Evolutionary conservation across 352 stramenopile species (phyloP), one percentile per base, ranked within the genome.

Genomic region (Peronospora farinosa): DNA sequence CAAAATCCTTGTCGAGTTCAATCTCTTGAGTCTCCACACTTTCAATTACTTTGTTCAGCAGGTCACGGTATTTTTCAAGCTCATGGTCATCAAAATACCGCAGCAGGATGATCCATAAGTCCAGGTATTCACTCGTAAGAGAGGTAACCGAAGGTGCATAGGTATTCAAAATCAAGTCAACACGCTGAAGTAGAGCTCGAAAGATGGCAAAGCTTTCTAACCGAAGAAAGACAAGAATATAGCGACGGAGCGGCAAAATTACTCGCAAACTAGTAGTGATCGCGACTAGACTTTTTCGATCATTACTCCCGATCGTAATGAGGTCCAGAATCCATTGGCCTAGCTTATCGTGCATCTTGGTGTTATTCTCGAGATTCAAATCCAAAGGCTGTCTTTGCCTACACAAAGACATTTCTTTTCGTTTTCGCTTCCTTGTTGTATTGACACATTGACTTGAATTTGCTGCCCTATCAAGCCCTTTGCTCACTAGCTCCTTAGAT

Each of bases 71-170:
- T 28, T 79, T 81, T 48, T 60, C 48, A 1, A 84, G 47, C 27
- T 84, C 72, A 7, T 60, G 57, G 43, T 84, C 66, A 10, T 81
- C 72, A 42, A 72, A 61, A 41, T 79, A 66, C 17, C 53, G 63
- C 19, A 80, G 62, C 41, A 79, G 56, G 4, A 73, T 44, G 8
- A 81, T 37, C 52, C 73, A 69, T 32, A 83, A 61, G 42, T 77
- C 54, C 44, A 83, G 19, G 33, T 66, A 74, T 41, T 72, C 64
- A 36, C 32, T 53, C 5, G 67, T 66, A 19, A 67, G 40, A 12
- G 51, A 28, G 3, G 43, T 55, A 7, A 69, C 48, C 3, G 64
- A 67, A 4, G 67, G 59, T 7, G 55, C 57, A 13, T 72, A 63
- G 0, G 55, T 65, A 16, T 61, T 81, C 45, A 79, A 45, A 33